Conservation (phyloP, 2,329 filamentous ascomycete species). For the Venturia carpophila region DNA sequence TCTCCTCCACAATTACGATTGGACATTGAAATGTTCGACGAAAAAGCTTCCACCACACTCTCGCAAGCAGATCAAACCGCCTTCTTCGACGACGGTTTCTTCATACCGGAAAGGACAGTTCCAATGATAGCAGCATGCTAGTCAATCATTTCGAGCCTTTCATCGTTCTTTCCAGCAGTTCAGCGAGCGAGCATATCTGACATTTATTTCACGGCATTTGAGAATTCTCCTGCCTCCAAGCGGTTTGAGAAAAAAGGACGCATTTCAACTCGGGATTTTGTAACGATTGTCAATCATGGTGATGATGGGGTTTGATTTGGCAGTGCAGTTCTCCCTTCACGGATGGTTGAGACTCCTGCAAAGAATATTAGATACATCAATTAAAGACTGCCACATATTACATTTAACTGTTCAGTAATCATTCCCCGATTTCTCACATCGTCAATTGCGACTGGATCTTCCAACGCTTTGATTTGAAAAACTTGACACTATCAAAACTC, state of each 20-base stretch:
- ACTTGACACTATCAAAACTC: too few species aligned
- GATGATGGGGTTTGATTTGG: neutral
- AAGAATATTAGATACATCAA: neutral
- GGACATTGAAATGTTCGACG: slow-evolving; percentile 39
- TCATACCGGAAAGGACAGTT: slow-evolving; percentile 34
- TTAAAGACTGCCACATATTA: neutral
- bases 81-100: slow-evolving; percentile 33
- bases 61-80: slow-evolving; percentile 27
- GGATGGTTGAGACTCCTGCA: slow-evolving; percentile 16
- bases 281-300: neutral
- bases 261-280: neutral
- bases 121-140: slow-evolving; percentile 35
- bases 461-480: too few species aligned
- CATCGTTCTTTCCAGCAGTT: slow-evolving; percentile 18
- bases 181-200: slow-evolving; percentile 11
- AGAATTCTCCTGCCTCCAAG: neutral
- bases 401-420: neutral
- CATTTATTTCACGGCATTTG: neutral
- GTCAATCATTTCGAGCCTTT: slow-evolving; percentile 14
- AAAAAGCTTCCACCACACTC: slow-evolving; percentile 33
- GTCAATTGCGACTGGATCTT: neutral
- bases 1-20: slow-evolving; percentile 39
- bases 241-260: neutral
- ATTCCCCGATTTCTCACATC: neutral
- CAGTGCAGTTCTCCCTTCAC: slow-evolving; percentile 13